Conservation (phyloP, 345 rosid species). For the Salix arbutifolia region DNA sequence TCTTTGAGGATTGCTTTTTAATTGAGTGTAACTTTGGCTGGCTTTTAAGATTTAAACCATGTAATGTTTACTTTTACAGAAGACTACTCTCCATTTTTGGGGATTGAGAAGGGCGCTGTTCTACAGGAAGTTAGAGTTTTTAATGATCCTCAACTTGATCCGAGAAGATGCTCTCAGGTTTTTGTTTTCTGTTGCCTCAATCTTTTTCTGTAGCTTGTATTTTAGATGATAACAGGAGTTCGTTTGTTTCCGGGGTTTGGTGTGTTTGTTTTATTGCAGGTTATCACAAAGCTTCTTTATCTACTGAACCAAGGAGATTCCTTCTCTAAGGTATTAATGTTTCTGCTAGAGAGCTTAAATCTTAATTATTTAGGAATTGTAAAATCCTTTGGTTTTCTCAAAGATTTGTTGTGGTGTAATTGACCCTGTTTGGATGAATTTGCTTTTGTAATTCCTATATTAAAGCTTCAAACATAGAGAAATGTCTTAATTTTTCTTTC, state of each 20-base stretch:
- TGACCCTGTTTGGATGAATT: neutral
- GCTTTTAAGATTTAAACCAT: neutral
- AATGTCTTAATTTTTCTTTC: constrained; percentile 5
- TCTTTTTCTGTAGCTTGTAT: neutral
- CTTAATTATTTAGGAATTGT: neutral
- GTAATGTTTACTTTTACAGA: constrained; percentile 37
- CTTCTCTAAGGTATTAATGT: constrained; percentile 67
- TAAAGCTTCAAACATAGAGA: neutral
- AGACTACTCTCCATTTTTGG: constrained; percentile 89
- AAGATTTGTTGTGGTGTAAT: neutral
- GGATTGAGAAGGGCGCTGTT: constrained; percentile 97
- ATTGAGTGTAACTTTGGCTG: neutral
- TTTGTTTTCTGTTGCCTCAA: constrained; percentile 8
- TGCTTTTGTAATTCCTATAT: neutral
- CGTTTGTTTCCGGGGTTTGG: constrained; percentile 12
- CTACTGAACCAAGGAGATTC: constrained; percentile 94
- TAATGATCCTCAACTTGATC: constrained; percentile 96
- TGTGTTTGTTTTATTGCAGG: constrained; percentile 41
- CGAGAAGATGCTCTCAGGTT: constrained; percentile 97
- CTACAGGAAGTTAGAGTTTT: constrained; percentile 98
- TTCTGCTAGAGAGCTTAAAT: constrained; percentile 1
- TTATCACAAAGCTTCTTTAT: constrained; percentile 90
- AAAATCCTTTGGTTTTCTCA: neutral
- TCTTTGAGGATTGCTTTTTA: neutral
- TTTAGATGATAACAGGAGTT: neutral